These are phyloP conservation scores for Microbotryomycetes sp. DNA, from an alignment of 1,284 basidiomycete genomes.

Conservation along the genomic window DNA sequence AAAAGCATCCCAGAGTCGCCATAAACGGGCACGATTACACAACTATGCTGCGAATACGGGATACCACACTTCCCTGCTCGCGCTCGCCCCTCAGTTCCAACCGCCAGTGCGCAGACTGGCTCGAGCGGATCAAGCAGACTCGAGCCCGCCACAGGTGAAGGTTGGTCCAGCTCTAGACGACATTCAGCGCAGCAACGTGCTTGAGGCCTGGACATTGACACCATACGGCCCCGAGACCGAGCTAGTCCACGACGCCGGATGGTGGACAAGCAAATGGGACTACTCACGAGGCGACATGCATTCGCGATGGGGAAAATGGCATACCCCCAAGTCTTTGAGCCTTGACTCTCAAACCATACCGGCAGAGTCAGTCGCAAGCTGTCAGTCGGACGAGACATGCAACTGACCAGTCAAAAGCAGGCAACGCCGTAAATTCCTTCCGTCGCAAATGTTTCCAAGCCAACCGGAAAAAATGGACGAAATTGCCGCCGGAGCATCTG, in stretches of 20 bases:
- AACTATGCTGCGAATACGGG: neutral
- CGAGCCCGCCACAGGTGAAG: neutral
- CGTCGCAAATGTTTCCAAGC: too few species aligned
- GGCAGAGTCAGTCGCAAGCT: too few species aligned
- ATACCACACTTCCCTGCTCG: neutral
- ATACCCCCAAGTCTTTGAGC: too few species aligned
- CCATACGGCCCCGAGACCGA: constrained; percentile 1
- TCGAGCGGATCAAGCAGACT: neutral
- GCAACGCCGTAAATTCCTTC: too few species aligned
- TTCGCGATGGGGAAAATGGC: neutral
- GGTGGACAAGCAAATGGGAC: constrained; percentile 4
- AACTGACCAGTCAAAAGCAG: too few species aligned
- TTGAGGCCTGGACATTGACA: neutral
- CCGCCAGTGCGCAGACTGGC: neutral
- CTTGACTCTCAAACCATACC: too few species aligned
- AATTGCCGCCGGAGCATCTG: too few species aligned
- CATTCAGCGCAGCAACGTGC: neutral
- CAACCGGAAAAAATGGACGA: too few species aligned
- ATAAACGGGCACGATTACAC: neutral
- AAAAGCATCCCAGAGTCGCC: too few species aligned
- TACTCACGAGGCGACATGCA: neutral
- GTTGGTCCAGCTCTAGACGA: neutral
- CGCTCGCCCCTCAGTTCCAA: neutral
- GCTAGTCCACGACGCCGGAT: neutral
- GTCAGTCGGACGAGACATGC: too few species aligned